Evolutionary conservation across 768 basidiomycete species (phyloP).

Genomic region (Russula griseocarnosa): DNA sequence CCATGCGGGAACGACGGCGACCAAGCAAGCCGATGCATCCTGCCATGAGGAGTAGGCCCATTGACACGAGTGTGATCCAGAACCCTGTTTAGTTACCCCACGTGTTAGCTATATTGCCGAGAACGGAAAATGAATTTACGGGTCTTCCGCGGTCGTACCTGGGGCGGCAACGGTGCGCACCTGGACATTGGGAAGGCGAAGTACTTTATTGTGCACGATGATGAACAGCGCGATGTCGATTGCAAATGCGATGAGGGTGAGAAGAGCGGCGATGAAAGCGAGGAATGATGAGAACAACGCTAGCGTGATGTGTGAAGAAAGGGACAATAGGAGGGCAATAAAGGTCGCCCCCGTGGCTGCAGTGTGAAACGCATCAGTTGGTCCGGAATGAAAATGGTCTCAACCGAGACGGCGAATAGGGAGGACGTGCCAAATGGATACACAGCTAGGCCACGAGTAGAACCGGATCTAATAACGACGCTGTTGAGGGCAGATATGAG

Average conservation of each 20-base stretch:
- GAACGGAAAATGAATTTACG: neutral
- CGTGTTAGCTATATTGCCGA: neutral
- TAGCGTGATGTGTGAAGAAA: slow-evolving; percentile 52
- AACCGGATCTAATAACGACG: slow-evolving; percentile 49
- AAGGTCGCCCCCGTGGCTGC: slow-evolving; percentile 52
- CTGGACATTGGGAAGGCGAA: slow-evolving; percentile 44
- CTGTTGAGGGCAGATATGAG: slow-evolving; percentile 39
- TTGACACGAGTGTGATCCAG: slow-evolving; percentile 24
- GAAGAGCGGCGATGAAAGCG: slow-evolving; percentile 63
- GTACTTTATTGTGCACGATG: slow-evolving; percentile 55
- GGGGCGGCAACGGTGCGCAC: slow-evolving; percentile 54
- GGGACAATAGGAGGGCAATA: slow-evolving; percentile 57
- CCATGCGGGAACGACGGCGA: slow-evolving; percentile 26
- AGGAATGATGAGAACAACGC: slow-evolving; percentile 44
- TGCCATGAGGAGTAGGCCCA: slow-evolving; percentile 24
- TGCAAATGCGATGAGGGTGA: slow-evolving; percentile 69
- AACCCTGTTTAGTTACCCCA: slow-evolving; percentile 9
- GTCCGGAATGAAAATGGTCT: neutral
- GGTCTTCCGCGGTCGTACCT: slow-evolving; percentile 43
- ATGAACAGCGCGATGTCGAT: slow-evolving; percentile 73
- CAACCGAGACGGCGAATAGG: neutral
- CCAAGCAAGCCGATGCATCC: slow-evolving; percentile 18
- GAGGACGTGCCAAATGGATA: slow-evolving; percentile 60
- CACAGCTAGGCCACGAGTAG: slow-evolving; percentile 72
- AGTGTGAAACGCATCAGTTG: slow-evolving; percentile 5